Evolutionary conservation across 2,329 filamentous ascomycete species (phyloP).

Genomic region (Herpotrichia juniperi): DNA sequence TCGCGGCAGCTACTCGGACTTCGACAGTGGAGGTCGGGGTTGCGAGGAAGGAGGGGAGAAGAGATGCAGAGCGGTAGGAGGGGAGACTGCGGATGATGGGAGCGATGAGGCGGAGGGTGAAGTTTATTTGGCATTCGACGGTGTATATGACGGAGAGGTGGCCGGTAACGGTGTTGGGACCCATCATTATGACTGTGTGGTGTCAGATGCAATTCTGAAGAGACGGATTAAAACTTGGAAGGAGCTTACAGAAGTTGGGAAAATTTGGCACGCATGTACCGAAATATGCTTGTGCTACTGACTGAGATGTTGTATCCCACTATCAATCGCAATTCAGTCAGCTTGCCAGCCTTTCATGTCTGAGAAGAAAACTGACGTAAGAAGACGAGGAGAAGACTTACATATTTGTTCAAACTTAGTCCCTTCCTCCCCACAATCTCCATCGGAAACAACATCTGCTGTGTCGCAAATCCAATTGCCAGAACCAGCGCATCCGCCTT

Average conservation of each 20-base stretch:
- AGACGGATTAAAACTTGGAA: no score
- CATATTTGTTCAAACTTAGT: conserved; percentile 45
- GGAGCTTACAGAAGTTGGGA: conserved; percentile 58
- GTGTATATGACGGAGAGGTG: conserved; percentile 59
- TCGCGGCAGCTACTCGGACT: conserved; percentile 46
- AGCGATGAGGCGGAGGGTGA: conserved; percentile 49
- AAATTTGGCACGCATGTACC: conserved; percentile 57
- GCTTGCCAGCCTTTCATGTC: background rate
- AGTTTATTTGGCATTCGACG: conserved; percentile 60
- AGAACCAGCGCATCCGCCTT: conserved; percentile 56
- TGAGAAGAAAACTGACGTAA: background rate
- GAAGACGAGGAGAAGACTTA: conserved; percentile 20
- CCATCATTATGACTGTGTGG: conserved; percentile 54
- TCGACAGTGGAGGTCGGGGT: conserved; percentile 35
- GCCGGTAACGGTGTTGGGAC: conserved; percentile 53
- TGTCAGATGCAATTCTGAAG: no score
- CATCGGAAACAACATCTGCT: conserved; percentile 55
- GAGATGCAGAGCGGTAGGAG: conserved; percentile 30
- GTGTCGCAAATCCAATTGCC: conserved; percentile 58
- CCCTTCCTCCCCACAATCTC: conserved; percentile 53
- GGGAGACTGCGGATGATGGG: conserved; percentile 48
- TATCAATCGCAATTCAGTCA: conserved; percentile 28
- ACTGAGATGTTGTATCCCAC: conserved; percentile 47
- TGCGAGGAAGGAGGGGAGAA: conserved; percentile 25
- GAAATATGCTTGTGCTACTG: conserved; percentile 53